Evolutionary conservation across 2,329 filamentous ascomycete species (phyloP).

Genomic region (Pezicula rhizophila): DNA sequence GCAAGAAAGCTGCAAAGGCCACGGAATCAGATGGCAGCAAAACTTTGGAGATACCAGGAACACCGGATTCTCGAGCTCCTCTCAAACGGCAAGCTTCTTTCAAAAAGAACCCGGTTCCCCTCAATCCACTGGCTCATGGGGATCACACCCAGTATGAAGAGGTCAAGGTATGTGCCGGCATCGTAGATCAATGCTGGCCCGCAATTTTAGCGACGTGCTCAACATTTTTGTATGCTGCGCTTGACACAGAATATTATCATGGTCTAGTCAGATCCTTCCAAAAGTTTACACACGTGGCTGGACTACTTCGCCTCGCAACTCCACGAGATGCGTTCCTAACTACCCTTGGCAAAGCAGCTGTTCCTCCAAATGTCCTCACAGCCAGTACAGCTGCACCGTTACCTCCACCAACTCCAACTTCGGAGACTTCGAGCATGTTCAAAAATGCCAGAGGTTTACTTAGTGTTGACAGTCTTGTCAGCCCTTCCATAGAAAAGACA

Average conservation of each 20-base stretch:
- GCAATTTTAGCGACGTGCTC: slow-evolving; percentile 92
- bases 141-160: slow-evolving; percentile 66
- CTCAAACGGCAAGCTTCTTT: slow-evolving; percentile 60
- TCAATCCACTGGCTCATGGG: slow-evolving; percentile 75
- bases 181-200: slow-evolving; percentile 92
- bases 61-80: slow-evolving; percentile 16
- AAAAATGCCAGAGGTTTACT: slow-evolving; percentile 66
- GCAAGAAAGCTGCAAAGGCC: slow-evolving; percentile 35
- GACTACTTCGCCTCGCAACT: slow-evolving; percentile 74
- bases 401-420: slow-evolving; percentile 37
- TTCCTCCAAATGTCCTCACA: slow-evolving; percentile 71
- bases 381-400: slow-evolving; percentile 45
- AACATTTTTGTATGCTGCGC: slow-evolving; percentile 84
- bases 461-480: slow-evolving; percentile 66
- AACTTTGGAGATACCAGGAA: slow-evolving; percentile 15
- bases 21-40: slow-evolving; percentile 17
- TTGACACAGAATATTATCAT: slow-evolving; percentile 93
- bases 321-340: slow-evolving; percentile 93
- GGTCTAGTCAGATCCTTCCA: slow-evolving; percentile 88
- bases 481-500: slow-evolving; percentile 45
- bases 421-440: slow-evolving; percentile 51
- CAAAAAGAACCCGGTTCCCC: slow-evolving; percentile 68
- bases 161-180: slow-evolving; percentile 69
- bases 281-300: slow-evolving; percentile 90
- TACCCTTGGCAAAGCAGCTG: slow-evolving; percentile 85